Conservation (phyloP, 2,329 filamentous ascomycete species). For the Knufia petricola region DNA sequence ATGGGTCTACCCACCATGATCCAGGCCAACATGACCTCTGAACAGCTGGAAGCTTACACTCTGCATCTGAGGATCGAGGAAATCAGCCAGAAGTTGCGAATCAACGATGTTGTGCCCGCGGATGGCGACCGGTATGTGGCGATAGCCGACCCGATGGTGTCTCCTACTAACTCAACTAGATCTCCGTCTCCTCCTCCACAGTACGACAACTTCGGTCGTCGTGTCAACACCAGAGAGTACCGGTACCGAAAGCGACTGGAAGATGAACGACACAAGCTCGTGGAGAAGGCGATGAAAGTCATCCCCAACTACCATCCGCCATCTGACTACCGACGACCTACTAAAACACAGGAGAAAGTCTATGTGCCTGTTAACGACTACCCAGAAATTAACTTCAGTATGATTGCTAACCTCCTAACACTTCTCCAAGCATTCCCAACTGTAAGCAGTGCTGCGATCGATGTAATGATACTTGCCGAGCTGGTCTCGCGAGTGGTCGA, state of each 20-base stretch:
- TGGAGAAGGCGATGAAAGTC: slow-evolving; percentile 98
- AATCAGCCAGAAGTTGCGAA: slow-evolving; percentile 97
- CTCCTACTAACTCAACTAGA: slow-evolving; percentile 40
- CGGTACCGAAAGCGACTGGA: slow-evolving; percentile 96
- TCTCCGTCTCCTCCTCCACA: slow-evolving; percentile 92
- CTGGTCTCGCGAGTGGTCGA: slow-evolving; percentile 16
- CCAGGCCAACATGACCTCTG: slow-evolving; percentile 93
- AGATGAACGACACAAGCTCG: slow-evolving; percentile 95
- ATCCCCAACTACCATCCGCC: slow-evolving; percentile 99
- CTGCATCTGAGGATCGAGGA: slow-evolving; percentile 95
- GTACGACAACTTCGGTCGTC: slow-evolving; percentile 98
- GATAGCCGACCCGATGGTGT: slow-evolving; percentile 4
- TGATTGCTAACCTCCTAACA: slow-evolving; percentile 99
- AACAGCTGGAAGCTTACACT: slow-evolving; percentile 95
- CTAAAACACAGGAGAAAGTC: slow-evolving; percentile 99
- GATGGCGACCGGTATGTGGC: slow-evolving; percentile 79
- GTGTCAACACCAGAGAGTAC: slow-evolving; percentile 98
- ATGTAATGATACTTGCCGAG: slow-evolving; percentile 29
- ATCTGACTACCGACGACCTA: slow-evolving; percentile 94
- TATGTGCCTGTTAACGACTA: slow-evolving; percentile 99
- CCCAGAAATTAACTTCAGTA: slow-evolving; percentile 99
- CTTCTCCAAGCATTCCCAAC: slow-evolving; percentile 49
- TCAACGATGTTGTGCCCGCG: slow-evolving; percentile 95
- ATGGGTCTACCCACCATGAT: slow-evolving; percentile 97
- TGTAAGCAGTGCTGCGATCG: slow-evolving; percentile 34